Evolutionary conservation across 768 basidiomycete genomes (phyloP), one percentile per base, ranked within the genome.

Genomic region (Lactifluus subvellereus): DNA sequence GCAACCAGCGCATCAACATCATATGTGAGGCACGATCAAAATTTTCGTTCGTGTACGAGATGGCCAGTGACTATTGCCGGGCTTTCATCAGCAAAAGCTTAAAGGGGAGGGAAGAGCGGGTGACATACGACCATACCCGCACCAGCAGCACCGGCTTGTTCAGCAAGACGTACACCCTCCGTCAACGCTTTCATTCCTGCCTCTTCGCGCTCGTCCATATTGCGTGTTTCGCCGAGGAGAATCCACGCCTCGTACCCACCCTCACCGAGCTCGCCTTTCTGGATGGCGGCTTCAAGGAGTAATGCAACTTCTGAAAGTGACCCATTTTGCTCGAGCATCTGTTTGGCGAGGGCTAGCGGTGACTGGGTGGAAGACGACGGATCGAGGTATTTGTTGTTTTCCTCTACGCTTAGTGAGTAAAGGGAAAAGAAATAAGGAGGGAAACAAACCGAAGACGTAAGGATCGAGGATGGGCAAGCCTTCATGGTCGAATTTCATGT

Each of bases 11-110:
- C 54, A 95, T 82, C 16, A 99, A 82, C 78, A 88, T 91, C 0
- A 85, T 77, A 71, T 96, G 85, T 3, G 95, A 89, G 7, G 87
- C 94, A 11, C 89, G 80, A 69, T 98, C 95, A 68, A 87, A 89
- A 0, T 84, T 84, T 75, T 98, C 96, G 70, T 98, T 99, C 37
- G 95, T 96, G 73, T 91, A 98, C 9, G 93, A 94, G 66, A 98
- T 94, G 1, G 96, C 94, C 38, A 98, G 82, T 6, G 94, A 94
- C 95, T 98, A 69, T 45, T 20, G 38, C 42, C 56, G 38, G 32
- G 54, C 13, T 22, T 71, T 20, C 32, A 71, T 59, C 22, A 70
- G 63, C 40, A 53, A 48, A 62, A 35, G 22, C 6, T 40, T 13
- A 55, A 18, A 35, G 20, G 40, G 49, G n/a, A 27, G 35, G 55